Evolutionary conservation across 2,329 filamentous ascomycete species (phyloP).

Genomic region (Alternaria gaisen): DNA sequence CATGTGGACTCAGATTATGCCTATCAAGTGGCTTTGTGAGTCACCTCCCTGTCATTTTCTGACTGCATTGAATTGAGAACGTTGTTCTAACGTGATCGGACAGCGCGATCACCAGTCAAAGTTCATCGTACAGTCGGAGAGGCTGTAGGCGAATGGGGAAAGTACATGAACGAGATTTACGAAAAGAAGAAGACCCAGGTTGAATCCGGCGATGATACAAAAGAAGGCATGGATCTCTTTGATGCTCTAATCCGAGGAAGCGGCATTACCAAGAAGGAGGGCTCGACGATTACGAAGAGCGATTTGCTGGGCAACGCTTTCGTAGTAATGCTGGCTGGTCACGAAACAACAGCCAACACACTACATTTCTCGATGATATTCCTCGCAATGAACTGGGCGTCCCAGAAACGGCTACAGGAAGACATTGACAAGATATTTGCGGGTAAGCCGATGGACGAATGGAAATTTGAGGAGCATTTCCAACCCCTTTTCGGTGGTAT

Average conservation of each 20-base stretch:
- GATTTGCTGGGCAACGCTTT: conserved; percentile 78
- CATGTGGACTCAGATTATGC: conserved; percentile 68
- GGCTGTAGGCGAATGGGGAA: conserved; percentile 69
- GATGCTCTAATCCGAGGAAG: conserved; percentile 50
- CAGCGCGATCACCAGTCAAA: conserved; percentile 53
- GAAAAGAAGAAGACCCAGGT: conserved; percentile 65
- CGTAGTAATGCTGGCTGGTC: conserved; percentile 72
- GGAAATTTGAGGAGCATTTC: conserved; percentile 76
- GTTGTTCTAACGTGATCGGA: conserved; percentile 5
- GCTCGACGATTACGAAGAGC: conserved; percentile 43
- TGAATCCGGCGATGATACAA: conserved; percentile 42
- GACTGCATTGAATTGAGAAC: not conserved
- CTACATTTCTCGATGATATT: conserved; percentile 75
- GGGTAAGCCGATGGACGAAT: conserved; percentile 65
- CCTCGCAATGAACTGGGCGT: conserved; percentile 70
- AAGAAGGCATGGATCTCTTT: conserved; percentile 65
- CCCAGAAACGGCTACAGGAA: conserved; percentile 72
- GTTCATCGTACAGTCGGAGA: conserved; percentile 61
- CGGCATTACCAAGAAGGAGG: conserved; percentile 44
- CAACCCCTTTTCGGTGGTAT: conserved; percentile 73
- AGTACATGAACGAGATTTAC: conserved; percentile 76
- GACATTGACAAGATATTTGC: conserved; percentile 74
- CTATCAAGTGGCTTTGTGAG: conserved; percentile 65
- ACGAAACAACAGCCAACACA: conserved; percentile 81
- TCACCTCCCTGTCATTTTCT: conserved; percentile 9